Base-by-base conservation (phyloP, 352 stramenopile species). In the Saprolegnia diclina region DNA sequence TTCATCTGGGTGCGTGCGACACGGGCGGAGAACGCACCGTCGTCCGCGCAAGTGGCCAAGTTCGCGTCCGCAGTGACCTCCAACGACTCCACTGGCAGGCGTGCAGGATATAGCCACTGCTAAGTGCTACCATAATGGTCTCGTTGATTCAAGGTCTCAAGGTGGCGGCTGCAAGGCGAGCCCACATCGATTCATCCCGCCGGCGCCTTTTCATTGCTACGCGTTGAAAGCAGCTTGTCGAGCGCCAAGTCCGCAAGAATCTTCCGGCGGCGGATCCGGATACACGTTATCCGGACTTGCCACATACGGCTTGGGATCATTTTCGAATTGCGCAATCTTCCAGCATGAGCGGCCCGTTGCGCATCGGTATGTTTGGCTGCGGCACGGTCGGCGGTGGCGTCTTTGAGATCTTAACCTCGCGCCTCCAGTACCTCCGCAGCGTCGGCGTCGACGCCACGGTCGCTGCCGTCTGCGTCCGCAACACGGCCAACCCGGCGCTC, bases 371-470 rank as follows among this genome's bases (percentile, higher is more conserved):
- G 71, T 94, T 96, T 71, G 89, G 89, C 67, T 94, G 89, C 70
- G 89, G 89, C 64, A 95, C 87, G 13, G 89, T 96, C 53, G 89
- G 89, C 66, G 87, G 83, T 63, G 89, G 89, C 69, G 87, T 96
- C 45, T 92, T 91, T 67, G 83, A 96, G 67, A 85, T 96, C 61
- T 73, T 94, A 79, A 92, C 76, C 85, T 77, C 72, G 78, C 80
- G 62, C 59, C 67, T 59, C 79, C 56, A 75, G 46, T 82, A 83
- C 64, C 76, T 94, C 7, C 55, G 78, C 42, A 72, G 74, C 45
- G 74, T 85, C 61, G 87, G 87, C 70, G 84, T 92, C n/a, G 67
- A 92, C 48, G 79, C 85, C 21, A 74, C 89, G 29, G 85, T 96
- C 71, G 80, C 79, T 48, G 94, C 94, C 73, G 91, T 96, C 73